Percentiles rank a stretch among this genome's conserved stretches.
Evolutionary conservation across 208 protist species (phyloP).

Genomic region (Leishmania lainsoni): DNA sequence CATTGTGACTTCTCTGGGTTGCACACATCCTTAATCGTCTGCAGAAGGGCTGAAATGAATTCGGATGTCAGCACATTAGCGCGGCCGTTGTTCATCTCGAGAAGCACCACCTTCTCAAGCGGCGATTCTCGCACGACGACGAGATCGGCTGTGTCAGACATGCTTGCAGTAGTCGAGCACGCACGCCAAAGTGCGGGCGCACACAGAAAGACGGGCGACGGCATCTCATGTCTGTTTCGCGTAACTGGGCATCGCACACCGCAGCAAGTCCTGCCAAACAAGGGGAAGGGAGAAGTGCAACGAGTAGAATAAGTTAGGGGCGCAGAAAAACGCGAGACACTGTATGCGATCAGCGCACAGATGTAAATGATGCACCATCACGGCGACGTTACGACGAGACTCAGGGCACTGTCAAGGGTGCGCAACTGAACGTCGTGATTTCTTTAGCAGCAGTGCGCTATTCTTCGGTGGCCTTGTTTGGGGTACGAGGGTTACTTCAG

Average conservation of each 20-base stretch:
- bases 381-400: neutral
- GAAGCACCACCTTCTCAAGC: slow-evolving; percentile 47
- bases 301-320: neutral
- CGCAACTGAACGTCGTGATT: no score
- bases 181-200: slow-evolving; percentile 1
- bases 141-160: neutral
- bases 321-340: neutral
- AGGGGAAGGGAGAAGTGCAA: neutral
- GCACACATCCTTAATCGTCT: slow-evolving; percentile 48
- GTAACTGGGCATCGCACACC: neutral
- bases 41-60: slow-evolving; percentile 51
- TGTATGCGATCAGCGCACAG: neutral
- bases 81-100: slow-evolving; percentile 59
- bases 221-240: neutral
- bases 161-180: neutral
- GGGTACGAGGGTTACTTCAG: neutral
- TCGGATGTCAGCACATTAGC: slow-evolving; percentile 50
- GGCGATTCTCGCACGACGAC: slow-evolving; percentile 51
- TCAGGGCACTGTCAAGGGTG: neutral
- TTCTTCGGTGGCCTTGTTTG: neutral
- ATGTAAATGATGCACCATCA: neutral
- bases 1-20: slow-evolving; percentile 53
- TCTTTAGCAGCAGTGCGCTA: neutral
- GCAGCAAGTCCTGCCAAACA: neutral
- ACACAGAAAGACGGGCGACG: neutral